phyloP scores from a whole-genome alignment of 192 early-diverging fungal species.

The Backusella psychrophila region DNA sequence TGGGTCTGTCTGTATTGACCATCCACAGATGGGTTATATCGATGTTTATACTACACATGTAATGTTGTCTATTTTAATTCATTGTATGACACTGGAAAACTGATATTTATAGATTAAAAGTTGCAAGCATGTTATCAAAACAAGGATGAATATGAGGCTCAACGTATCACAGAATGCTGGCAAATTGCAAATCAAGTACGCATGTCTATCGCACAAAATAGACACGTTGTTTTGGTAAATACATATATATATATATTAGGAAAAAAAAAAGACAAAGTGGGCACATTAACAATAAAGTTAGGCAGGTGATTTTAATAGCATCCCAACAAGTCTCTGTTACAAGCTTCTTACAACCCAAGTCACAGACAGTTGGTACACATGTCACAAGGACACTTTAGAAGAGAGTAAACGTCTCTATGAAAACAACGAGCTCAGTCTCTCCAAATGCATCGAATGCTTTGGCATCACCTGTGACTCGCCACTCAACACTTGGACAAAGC shows the following conservation, averaged over 20 bases:
- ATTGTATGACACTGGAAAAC: too few species aligned
- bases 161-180: conserved; percentile 53
- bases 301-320: conserved; percentile 53
- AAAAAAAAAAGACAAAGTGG: neutral
- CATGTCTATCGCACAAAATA: conserved; percentile 40
- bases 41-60: conserved; percentile 61
- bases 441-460: conserved; percentile 28
- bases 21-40: conserved; percentile 49
- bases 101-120: conserved; percentile 21
- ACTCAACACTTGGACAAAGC: conserved; percentile 51
- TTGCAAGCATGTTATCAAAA: conserved; percentile 53
- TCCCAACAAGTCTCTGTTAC: conserved; percentile 39
- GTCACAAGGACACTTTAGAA: conserved; percentile 11
- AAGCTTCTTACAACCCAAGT: conserved; percentile 41
- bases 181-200: conserved; percentile 44
- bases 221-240: conserved; percentile 55
- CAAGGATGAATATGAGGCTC: conserved; percentile 45
- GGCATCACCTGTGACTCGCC: conserved; percentile 57
- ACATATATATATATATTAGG: neutral
- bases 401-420: neutral
- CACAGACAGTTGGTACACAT: conserved; percentile 45
- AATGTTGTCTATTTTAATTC: conserved; percentile 11
- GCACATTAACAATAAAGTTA: neutral
- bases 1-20: conserved; percentile 43
- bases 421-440: neutral